phyloP scores from a whole-genome alignment of 345 rosid species.

The Anacardium occidentale region DNA sequence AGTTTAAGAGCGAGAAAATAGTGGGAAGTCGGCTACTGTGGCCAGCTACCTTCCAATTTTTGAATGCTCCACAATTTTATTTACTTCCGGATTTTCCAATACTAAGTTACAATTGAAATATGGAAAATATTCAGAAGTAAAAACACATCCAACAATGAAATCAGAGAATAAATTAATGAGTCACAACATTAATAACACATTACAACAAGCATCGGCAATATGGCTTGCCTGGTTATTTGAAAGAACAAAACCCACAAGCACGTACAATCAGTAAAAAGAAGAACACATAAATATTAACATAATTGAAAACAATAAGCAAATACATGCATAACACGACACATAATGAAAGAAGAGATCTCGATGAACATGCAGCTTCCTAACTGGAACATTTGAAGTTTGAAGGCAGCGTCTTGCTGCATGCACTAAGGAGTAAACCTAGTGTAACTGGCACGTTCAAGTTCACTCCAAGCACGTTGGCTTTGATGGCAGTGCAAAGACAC shows the following conservation, averaged over 20 bases:
- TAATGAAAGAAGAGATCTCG: not conserved
- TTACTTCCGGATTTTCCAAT: not conserved
- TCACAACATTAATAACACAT: not conserved
- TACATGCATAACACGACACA: not conserved
- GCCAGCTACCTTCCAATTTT: too few relatives aligned
- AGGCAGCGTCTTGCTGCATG: constrained; percentile 46
- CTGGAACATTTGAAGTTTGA: constrained; percentile 43
- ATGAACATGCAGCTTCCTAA: not conserved
- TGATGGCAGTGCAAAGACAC: constrained; percentile 60
- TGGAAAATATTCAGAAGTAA: not conserved
- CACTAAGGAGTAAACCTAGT: constrained; percentile 38
- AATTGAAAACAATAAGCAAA: not conserved
- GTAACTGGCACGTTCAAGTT: constrained; percentile 41
- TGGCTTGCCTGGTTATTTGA: constrained; percentile 17
- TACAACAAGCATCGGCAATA: constrained; percentile 3
- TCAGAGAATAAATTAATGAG: not conserved
- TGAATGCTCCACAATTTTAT: too few relatives aligned
- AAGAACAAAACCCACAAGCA: not conserved
- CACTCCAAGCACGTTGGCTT: constrained; percentile 55
- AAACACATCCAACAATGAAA: not conserved
- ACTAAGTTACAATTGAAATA: not conserved
- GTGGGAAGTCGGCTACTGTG: too few relatives aligned
- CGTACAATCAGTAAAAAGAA: not conserved
- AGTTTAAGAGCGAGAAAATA: too few relatives aligned
- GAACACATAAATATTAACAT: not conserved